Base-by-base conservation (phyloP, 2,329 filamentous ascomycete species). In the Pestalotiopsis sp. region DNA sequence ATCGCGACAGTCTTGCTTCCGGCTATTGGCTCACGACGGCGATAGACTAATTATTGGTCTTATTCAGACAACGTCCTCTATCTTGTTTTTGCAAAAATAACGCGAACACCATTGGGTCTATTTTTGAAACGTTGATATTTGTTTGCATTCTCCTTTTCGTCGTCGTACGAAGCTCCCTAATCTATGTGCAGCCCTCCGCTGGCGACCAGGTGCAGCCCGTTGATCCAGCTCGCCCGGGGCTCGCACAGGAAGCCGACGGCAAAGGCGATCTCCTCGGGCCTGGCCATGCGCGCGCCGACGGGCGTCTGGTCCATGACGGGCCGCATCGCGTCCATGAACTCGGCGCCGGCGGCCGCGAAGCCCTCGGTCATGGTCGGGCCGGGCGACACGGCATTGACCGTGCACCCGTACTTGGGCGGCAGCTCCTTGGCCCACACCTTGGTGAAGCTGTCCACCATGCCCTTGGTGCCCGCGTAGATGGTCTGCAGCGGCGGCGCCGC, bases 391-490 rank as follows among this genome's bases (percentile, higher is more conserved):
- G 80, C 74, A 67, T 85, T 85, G 27, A 85, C 83, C 1, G 83
- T 85, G 71, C 81, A 82, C 4, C 80, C 80, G 70, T 84, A 84
- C 67, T 81, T 80, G 1, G 77, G 80, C 17, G 82, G 81, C 45
- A 85, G 73, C 70, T 85, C 83, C 73, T 81, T 83, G 9, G 78
- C 78, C 73, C 84, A 85, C 56, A 78, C 78, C 27, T 78, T 75
- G 1, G 84, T 86, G 67, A 85, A 84, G 2, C 78, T 79, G 70
- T 85, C 84, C 1, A 84, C 78, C 81, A 85, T 84, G n/a, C 81
- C 82, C 72, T 86, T 86, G 9, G 81, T 84, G 0, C 83, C 83
- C 3, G 83, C 82, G 72, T 86, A 86, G 68, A 86, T 82, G n/a
- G 82, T 84, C 71, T 83, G 81, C 68, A 77, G 72, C 11, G 79